Evolutionary conservation across 495 filamentous ascomycete species (phyloP).

Genomic region (Tuber umbilicatum): DNA sequence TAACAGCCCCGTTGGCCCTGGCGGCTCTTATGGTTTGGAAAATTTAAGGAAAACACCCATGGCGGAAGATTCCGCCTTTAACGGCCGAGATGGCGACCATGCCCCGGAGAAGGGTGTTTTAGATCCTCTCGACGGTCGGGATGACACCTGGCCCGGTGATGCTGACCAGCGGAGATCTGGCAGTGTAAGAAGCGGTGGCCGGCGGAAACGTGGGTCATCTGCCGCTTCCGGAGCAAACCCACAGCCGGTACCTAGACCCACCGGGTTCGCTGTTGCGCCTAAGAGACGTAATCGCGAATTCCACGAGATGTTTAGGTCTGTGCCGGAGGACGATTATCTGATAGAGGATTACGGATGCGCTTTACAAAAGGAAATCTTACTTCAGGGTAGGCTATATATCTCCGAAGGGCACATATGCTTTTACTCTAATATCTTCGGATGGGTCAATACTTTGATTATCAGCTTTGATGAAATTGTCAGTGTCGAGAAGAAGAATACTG

Average conservation of each 20-base stretch:
- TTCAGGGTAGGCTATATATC: constrained; percentile 89
- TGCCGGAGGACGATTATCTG: constrained; percentile 94
- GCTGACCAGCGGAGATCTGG: constrained; percentile 58
- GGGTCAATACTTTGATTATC: constrained; percentile 94
- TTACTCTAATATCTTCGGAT: constrained; percentile 96
- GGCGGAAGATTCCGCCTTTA: constrained; percentile 37
- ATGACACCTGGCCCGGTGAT: constrained; percentile 47
- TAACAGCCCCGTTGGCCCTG: constrained; percentile 7
- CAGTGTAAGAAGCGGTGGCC: constrained; percentile 65
- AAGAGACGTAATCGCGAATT: constrained; percentile 96
- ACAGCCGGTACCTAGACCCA: constrained; percentile 59
- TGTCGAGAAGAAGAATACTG: constrained; percentile 93
- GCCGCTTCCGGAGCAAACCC: constrained; percentile 63
- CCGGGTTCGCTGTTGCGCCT: constrained; percentile 91
- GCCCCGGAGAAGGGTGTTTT: constrained; percentile 16
- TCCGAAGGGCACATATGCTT: constrained; percentile 98
- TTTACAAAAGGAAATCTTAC: constrained; percentile 87
- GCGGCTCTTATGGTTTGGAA: constrained; percentile 4
- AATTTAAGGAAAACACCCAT: constrained; percentile 25
- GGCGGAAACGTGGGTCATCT: constrained; percentile 76
- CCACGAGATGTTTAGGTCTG: constrained; percentile 85
- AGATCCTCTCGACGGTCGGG: constrained; percentile 52
- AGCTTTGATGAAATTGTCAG: constrained; percentile 96
- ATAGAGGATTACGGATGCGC: constrained; percentile 99
- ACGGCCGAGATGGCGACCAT: constrained; percentile 13